Conservation (phyloP, 2,329 filamentous ascomycete genomes). For the Fusarium nisikadoi region DNA sequence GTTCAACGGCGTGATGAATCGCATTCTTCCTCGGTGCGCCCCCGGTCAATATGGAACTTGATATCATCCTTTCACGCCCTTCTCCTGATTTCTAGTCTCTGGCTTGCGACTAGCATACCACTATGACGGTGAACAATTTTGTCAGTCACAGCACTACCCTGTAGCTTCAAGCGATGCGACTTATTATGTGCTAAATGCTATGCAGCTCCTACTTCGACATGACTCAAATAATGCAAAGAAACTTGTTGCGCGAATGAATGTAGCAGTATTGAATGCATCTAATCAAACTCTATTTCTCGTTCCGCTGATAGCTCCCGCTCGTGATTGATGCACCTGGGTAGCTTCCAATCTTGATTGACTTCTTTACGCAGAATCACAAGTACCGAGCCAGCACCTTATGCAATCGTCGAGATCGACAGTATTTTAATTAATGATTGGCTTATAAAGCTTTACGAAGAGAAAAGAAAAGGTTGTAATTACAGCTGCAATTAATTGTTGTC, state of each 20-base stretch:
- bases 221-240: not conserved
- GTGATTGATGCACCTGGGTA: not conserved
- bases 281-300: not conserved
- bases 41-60: not conserved
- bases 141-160: not conserved
- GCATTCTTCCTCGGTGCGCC: slow-evolving; percentile 8
- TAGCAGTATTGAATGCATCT: not conserved
- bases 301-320: not conserved
- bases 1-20: not conserved
- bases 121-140: not conserved
- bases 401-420: not conserved
- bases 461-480: not conserved
- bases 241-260: not conserved
- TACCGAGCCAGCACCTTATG: no score
- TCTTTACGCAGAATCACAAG: not conserved
- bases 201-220: not conserved
- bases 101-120: not conserved
- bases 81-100: not conserved
- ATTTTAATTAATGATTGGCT: no score
- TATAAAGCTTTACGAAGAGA: not conserved
- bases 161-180: not conserved
- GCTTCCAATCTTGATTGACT: not conserved
- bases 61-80: not conserved
- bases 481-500: no score
- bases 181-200: not conserved